phyloP scores from a whole-genome alignment of 1,139 yeast species.

The Hansenula sp. region DNA sequence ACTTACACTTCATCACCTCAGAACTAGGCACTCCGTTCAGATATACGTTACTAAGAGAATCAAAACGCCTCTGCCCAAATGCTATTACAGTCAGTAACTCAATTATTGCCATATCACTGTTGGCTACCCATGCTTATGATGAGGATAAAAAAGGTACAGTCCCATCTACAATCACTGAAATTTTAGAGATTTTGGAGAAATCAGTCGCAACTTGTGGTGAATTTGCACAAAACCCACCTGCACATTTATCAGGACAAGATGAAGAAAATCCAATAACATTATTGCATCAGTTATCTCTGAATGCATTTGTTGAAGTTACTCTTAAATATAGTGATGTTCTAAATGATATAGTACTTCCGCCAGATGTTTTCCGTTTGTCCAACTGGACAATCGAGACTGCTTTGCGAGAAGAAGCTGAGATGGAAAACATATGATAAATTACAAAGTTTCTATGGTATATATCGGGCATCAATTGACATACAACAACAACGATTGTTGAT shows the following conservation, averaged over 20 bases:
- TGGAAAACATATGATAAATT: background rate
- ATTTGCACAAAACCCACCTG: conserved; percentile 33
- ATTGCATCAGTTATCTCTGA: conserved; percentile 59
- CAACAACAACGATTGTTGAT: no score
- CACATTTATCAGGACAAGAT: conserved; percentile 19
- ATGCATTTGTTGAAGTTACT: conserved; percentile 61
- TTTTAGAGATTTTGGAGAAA: conserved; percentile 53
- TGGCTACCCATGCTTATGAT: conserved; percentile 56
- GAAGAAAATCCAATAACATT: conserved; percentile 44
- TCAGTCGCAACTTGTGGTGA: conserved; percentile 54
- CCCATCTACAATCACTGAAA: conserved; percentile 51
- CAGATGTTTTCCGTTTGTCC: conserved; percentile 62
- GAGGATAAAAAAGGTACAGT: conserved; percentile 59
- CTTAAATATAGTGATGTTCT: conserved; percentile 57
- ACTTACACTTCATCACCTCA: conserved; percentile 26
- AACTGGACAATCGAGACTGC: conserved; percentile 70
- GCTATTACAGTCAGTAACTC: conserved; percentile 62
- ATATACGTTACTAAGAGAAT: conserved; percentile 46
- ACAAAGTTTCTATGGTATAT: no score
- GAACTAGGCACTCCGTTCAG: conserved; percentile 45
- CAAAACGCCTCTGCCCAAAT: conserved; percentile 55
- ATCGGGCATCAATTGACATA: no score
- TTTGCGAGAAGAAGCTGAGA: conserved; percentile 27
- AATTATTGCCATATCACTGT: conserved; percentile 54
- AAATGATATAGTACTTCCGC: conserved; percentile 58